Evolutionary conservation across 768 basidiomycete species (phyloP).

Genomic region (Chalciporus pseudorubinellus): DNA sequence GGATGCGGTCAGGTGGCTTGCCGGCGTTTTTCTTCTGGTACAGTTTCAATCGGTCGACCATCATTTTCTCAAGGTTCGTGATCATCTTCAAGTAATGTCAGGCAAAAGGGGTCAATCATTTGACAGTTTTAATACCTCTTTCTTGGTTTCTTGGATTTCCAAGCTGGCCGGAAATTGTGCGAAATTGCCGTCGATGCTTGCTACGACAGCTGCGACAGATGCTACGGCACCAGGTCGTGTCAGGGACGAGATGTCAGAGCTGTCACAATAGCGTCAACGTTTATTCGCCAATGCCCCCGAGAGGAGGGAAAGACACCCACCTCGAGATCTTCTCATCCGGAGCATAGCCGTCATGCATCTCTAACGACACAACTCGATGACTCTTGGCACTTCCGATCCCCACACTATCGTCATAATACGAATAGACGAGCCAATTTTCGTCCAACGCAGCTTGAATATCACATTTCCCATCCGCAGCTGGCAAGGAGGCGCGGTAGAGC

Average conservation of each 20-base stretch:
- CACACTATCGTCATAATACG: slow-evolving; percentile 68
- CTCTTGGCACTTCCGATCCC: slow-evolving; percentile 56
- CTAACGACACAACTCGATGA: slow-evolving; percentile 74
- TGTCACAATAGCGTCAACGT: slow-evolving; percentile 17
- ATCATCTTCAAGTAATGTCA: slow-evolving; percentile 39
- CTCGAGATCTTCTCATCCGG: slow-evolving; percentile 70
- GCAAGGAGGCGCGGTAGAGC: slow-evolving; percentile 63
- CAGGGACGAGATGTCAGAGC: slow-evolving; percentile 47
- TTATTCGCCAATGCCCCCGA: background rate
- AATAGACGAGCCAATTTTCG: slow-evolving; percentile 94
- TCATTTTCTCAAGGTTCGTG: slow-evolving; percentile 46
- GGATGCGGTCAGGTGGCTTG: slow-evolving; percentile 42
- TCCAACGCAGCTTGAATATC: slow-evolving; percentile 66
- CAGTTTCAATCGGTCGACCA: slow-evolving; percentile 43
- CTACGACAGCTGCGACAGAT: slow-evolving; percentile 55
- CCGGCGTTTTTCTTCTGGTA: slow-evolving; percentile 36
- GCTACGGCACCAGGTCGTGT: slow-evolving; percentile 21
- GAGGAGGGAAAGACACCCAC: slow-evolving; percentile 41
- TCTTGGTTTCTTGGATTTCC: slow-evolving; percentile 54
- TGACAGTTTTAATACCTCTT: slow-evolving; percentile 50
- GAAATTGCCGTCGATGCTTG: slow-evolving; percentile 42
- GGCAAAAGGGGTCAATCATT: background rate
- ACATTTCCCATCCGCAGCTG: slow-evolving; percentile 45
- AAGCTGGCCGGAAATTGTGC: slow-evolving; percentile 52
- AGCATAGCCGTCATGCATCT: slow-evolving; percentile 78